Evolutionary conservation across 768 basidiomycete genomes (phyloP).

Genomic region (Tremella mesenterica): DNA sequence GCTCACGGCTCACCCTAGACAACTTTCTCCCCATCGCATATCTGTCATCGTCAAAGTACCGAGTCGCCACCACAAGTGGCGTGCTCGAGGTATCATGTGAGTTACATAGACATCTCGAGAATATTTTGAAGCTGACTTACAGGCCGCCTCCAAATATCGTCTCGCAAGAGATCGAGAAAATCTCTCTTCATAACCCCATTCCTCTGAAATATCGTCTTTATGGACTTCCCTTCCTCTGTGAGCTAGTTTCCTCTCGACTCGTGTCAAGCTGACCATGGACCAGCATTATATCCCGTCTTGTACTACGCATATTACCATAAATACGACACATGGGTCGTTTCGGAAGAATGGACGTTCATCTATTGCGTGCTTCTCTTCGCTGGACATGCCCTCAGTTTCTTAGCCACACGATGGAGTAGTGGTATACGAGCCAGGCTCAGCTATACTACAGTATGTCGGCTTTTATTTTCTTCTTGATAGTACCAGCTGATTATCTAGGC

Average conservation of each 20-base stretch:
- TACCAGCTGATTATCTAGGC: slow-evolving; percentile 48
- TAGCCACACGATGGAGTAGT: slow-evolving; percentile 82
- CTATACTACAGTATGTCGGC: slow-evolving; percentile 60
- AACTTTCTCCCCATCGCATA: too few species aligned
- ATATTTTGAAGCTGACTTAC: not conserved
- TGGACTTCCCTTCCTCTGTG: slow-evolving; percentile 45
- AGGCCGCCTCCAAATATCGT: slow-evolving; percentile 25
- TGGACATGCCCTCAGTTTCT: slow-evolving; percentile 83
- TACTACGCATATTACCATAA: slow-evolving; percentile 79
- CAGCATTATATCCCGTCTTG: slow-evolving; percentile 45
- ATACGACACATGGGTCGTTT: slow-evolving; percentile 82
- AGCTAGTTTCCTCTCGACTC: slow-evolving; percentile 2
- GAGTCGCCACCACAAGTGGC: too few species aligned
- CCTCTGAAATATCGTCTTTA: slow-evolving; percentile 42
- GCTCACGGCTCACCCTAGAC: too few species aligned
- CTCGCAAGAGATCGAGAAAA: slow-evolving; percentile 43
- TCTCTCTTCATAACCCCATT: slow-evolving; percentile 46
- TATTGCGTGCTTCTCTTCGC: slow-evolving; percentile 75
- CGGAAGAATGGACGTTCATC: slow-evolving; percentile 97
- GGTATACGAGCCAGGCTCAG: slow-evolving; percentile 70
- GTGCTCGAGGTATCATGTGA: not conserved
- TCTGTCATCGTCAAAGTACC: too few species aligned
- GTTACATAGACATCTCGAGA: not conserved
- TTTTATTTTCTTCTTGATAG: not conserved
- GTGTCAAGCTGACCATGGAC: not conserved